A percentile compares a stretch with the other conserved stretches of the same genome.
Conservation (phyloP, 2,329 filamentous ascomycete species). For the Teratosphaeriaceae sp. region DNA sequence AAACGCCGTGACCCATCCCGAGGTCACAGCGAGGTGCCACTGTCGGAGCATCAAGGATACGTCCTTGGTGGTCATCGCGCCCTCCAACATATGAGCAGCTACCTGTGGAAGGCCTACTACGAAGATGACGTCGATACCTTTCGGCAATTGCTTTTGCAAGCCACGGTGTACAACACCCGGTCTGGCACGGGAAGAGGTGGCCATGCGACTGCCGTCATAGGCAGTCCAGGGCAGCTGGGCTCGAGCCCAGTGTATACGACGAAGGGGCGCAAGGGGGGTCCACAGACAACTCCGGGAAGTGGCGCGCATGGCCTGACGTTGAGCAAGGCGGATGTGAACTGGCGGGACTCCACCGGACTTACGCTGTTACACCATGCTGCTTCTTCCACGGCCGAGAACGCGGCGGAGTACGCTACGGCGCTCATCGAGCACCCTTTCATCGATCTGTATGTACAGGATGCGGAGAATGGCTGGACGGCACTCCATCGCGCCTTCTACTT, state of each 20-base stretch:
- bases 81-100: conserved; percentile 66
- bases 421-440: conserved; percentile 75
- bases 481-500: conserved; percentile 85
- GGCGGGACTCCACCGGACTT: conserved; percentile 71
- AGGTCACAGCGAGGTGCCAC: conserved; percentile 84
- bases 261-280: conserved; percentile 32
- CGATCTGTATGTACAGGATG: conserved; percentile 81
- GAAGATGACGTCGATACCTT: conserved; percentile 97
- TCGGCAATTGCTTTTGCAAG: conserved; percentile 75
- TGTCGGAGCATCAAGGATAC: conserved; percentile 47
- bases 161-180: conserved; percentile 55
- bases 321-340: conserved; percentile 68
- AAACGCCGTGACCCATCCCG: conserved; percentile 75
- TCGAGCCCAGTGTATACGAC: conserved; percentile 37
- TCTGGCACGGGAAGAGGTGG: conserved; percentile 36
- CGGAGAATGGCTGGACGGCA: conserved; percentile 92
- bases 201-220: conserved; percentile 27
- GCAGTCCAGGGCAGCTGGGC: conserved; percentile 40
- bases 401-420: conserved; percentile 67
- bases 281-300: conserved; percentile 37
- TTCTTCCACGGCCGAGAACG: conserved; percentile 63
- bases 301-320: conserved; percentile 38
- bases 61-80: conserved; percentile 23
- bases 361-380: conserved; percentile 80
- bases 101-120: conserved; percentile 94